Conservation (phyloP, 371 early-diverging fungal species). For the Enterospora canceri region DNA sequence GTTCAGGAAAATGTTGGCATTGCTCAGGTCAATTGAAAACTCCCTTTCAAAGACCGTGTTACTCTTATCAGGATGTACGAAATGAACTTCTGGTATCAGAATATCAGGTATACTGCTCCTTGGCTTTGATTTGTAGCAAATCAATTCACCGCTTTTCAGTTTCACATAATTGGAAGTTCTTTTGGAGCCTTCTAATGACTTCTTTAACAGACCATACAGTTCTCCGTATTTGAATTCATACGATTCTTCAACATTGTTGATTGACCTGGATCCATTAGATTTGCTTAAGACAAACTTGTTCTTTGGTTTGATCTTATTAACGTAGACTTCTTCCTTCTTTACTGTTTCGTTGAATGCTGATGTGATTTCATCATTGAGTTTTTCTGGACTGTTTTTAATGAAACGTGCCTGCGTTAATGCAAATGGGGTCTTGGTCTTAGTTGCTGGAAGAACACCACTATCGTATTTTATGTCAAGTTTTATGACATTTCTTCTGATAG, state of each 20-base stretch:
- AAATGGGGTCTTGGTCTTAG: too few relatives aligned
- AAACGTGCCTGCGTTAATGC: too few relatives aligned
- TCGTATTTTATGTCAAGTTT: too few relatives aligned
- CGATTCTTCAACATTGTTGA: not conserved
- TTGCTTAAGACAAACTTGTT: not conserved
- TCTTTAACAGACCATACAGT: not conserved
- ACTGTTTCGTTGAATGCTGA: too few relatives aligned
- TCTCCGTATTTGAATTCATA: not conserved
- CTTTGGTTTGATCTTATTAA: not conserved
- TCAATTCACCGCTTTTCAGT: not conserved
- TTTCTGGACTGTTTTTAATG: too few relatives aligned
- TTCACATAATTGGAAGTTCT: not conserved
- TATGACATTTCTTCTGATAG: too few relatives aligned
- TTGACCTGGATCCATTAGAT: not conserved
- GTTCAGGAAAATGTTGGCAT: not conserved
- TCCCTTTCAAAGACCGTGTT: not conserved
- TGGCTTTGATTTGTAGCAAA: not conserved
- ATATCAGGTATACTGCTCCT: not conserved
- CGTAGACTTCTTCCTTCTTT: too few relatives aligned
- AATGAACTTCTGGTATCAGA: not conserved
- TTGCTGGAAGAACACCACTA: too few relatives aligned
- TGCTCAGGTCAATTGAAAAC: not conserved
- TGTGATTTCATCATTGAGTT: too few relatives aligned
- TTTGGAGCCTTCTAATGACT: not conserved
- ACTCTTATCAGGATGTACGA: not conserved